These are phyloP conservation scores for Pseudocercospora eumusae DNA, from an alignment of 2,329 filamentous ascomycete species.

Conservation along the genomic window DNA sequence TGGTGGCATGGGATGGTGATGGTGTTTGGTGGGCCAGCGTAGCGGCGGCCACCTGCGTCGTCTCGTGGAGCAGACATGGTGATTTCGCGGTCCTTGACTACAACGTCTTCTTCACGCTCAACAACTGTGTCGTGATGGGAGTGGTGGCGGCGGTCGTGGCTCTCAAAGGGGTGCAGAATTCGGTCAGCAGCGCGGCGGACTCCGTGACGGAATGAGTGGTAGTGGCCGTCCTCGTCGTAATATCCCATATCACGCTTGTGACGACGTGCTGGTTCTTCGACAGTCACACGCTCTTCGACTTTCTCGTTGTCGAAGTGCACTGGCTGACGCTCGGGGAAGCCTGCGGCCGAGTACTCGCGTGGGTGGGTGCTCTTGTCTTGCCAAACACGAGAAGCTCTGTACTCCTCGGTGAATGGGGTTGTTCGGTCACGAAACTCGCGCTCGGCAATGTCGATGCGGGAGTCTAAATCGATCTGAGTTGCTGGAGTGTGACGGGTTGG, in stretches of 20 bases:
- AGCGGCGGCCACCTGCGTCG: constrained; percentile 24
- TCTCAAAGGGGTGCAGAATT: constrained; percentile 64
- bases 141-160: constrained; percentile 53
- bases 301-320: constrained; percentile 47
- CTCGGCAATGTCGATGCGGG: constrained; percentile 58
- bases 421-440: constrained; percentile 49
- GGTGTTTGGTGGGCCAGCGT: constrained; percentile 64
- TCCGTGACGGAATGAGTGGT: constrained; percentile 73
- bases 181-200: constrained; percentile 67
- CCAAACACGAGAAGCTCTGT: constrained; percentile 40
- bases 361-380: constrained; percentile 46
- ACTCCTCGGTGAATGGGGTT: constrained; percentile 44
- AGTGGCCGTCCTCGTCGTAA: constrained; percentile 76
- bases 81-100: constrained; percentile 52
- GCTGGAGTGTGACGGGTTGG: constrained; percentile 51
- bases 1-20: constrained; percentile 99
- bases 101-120: constrained; percentile 48
- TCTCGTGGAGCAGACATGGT: constrained; percentile 43
- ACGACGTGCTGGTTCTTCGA: constrained; percentile 49
- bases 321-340: constrained; percentile 43
- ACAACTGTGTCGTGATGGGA: constrained; percentile 44
- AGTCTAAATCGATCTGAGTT: constrained; percentile 56
- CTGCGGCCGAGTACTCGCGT: constrained; percentile 40
- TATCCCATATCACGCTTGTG: constrained; percentile 70
- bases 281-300: constrained; percentile 53